Base-by-base conservation (phyloP, 2,329 filamentous ascomycete genomes). In the Fusarium sp. region DNA sequence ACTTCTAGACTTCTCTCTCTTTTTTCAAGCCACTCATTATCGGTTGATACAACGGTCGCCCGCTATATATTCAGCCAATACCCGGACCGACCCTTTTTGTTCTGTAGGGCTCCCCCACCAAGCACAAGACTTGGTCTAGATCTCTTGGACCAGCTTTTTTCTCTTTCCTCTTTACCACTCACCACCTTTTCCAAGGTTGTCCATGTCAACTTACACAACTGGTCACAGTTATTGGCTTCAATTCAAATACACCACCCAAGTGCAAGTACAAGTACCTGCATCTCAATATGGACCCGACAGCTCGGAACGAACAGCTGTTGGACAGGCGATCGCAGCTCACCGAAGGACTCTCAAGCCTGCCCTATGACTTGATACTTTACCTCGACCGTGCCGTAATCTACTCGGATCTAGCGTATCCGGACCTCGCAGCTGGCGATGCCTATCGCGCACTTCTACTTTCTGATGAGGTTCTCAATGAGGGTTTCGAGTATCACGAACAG, bases 381-480 rank as follows among this genome's bases (percentile, higher is more conserved):
- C 82, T 92, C 56, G 85, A 90, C 67, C 88, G 94, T 32, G 93
- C 93, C 23, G 81, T 86, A 33, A 82, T 91, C 41, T 89, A 97
- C 78, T 86, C 89, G 17, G 82, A 88, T 45, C 84, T 97, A 46
- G 92, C 89, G 37, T 98, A 97, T 78, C 93, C 93, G 0, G 96
- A 99, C 77, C 87, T 99, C 39, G 94, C 94, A 7, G 90, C 91
- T 13, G 93, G 93, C 33, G 94, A 97, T 82, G 93, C 93, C 7
- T 98, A 98, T 77, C 90, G 92, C 56, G 94, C 94, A 2, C 84
- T 98, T n/a, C 86, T 97, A 6, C 82, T 99, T 46, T 87, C 92
- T 17, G 95, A 98, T 75, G 93, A 96, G 69, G 86, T 93, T 35
- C 79, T 85, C 67, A 90, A 96, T 56, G 92, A 95, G 65, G 87